Base-by-base conservation (phyloP, 2,329 filamentous ascomycete species). In the Aspergillus proliferans region DNA sequence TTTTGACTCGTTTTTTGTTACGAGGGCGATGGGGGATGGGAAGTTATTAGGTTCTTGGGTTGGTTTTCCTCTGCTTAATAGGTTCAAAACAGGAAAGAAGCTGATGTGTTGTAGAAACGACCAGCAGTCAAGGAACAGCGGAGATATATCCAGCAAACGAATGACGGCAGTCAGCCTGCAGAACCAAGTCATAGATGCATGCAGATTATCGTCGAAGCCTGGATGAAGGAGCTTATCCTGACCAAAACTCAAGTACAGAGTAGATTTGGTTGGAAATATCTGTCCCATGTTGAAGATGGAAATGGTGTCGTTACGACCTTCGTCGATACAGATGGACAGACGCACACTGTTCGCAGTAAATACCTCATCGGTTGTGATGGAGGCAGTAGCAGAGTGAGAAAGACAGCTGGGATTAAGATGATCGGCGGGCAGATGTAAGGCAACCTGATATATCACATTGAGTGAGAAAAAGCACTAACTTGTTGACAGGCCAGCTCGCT, bases 161-260 rank as follows among this genome's bases (percentile, higher is more conserved):
- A 71, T 47, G 65, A 71, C 48, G 68, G 68, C 2, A 54, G 55
- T 3, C 50, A 58, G 45, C 60, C 67, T 6, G 47, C 52, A 2
- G 66, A 70, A 47, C 60, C 66, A 1, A 57, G 58, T 26, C 66
- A 66, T 49, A 48, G 66, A n/a, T 57, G 61, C 24, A 68, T 66
- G 19, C 64, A 67, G 45, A 57, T 59, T 19, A 52, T 68, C 7
- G 62, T 73, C 15, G 65, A 70, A 24, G 54, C 54, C 3, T 73
- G 63, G 62, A 52, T 73, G 36, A 63, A 63, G 18, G 47, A 38
- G 4, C 47, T 52, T 3, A 58, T 57, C 46, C 51, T 56, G 3
- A 46, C 39, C n/a, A 43, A 63, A 14, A 61, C 57, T 0, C 42
- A 55, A 6, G 56, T 68, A 40, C 57, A 61, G 3, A 46, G 52